Evolutionary conservation across 345 rosid species (phyloP), one percentile per base, ranked within the genome.

Genomic region (Camelina neglecta): DNA sequence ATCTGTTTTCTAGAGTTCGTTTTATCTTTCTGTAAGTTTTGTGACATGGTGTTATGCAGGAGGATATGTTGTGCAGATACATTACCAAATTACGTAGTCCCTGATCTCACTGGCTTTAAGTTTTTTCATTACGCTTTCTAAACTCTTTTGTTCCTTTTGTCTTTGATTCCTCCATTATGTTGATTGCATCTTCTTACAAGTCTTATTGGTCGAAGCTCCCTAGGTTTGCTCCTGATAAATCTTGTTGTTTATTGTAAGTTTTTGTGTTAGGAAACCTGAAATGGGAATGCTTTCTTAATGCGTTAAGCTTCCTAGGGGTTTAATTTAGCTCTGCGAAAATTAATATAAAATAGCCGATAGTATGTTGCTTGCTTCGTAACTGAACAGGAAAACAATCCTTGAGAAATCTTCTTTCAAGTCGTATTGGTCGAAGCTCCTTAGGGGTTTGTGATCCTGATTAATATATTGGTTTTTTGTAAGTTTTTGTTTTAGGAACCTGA

Each of bases 101-200:
- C 95, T 74, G 91, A 90, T 83, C 86, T 92, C 77, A 88, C 93
- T 0, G 85, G 75, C 82, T 90, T 90, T 74, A 83, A 88, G 92
- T 96, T 93, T 70, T 50, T 38, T 21, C 26, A 80, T 70, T 75
- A 23, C 42, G 18, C 33, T 10, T 18, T 13, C 20, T 26, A 13
- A 3, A 29, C 10, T 56, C 60, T 65, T 56, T 7, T 56, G 11
- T 12, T 26, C 2, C 9, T 55, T 55, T 60, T 20, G 6, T 51
- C 10, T 6, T 13, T 29, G 18, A 56, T 26, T 23, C 58, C 33
- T 54, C n/a, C 33, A 21, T 7, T 60, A 18, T 60, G 45, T 36
- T 18, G 9, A 8, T 60, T 60, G 45, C 26, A 60, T 60, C 3
- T 7, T 60, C 29, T 20, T 71, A 21, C 16, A 47, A 33, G 47